Evolutionary conservation across 352 stramenopile genomes (phyloP), one percentile per base, ranked within the genome.

Genomic region (Globisporangium carolinianum): DNA sequence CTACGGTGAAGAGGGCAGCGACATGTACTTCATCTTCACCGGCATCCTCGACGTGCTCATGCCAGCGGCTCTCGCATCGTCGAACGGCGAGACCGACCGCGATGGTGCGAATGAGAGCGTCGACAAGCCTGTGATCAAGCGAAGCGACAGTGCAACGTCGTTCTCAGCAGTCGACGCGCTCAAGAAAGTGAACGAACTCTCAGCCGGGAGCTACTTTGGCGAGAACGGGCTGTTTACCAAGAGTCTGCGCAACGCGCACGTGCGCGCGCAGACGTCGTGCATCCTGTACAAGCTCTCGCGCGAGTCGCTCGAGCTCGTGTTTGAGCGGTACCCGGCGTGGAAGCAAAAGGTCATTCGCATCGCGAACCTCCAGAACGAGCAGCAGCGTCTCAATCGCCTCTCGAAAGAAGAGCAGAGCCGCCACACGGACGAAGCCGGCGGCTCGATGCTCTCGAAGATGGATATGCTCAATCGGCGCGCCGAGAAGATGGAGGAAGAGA

Each of bases 11-110:
- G 64, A 76, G 47, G 75, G 72, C 0, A 71, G 59, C 55, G 75
- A 85, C 12, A 85, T 85, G 75, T 85, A 60, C 38, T 82, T 85
- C 53, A 64, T 85, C 1, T 85, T 80, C 43, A 72, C 71, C 1
- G 75, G 75, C 1, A 58, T 76, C 5, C 57, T 85, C 0, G 68
- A 72, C 6, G 63, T 84, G 9, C 60, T 72, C 37, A 32, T 82
- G 49, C 32, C 47, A 6, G 14, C 14, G 35, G 35, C 15, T 12
- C 37, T n/a, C 10, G 12, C 39, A 49, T 24, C 39, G 10, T 15
- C 36, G 41, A 10, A 46, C n/a, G 61, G 38, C 36, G 45, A 46
- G 18, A 41, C 11, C 11, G 39, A 15, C 0, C 32, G 7, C 6
- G 64, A 76, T 47, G 14, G 10, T 10, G 15, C 11, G 3, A 15